Evolutionary conservation across 2,329 filamentous ascomycete species (phyloP).

Genomic region (Epicoccum nigrum): DNA sequence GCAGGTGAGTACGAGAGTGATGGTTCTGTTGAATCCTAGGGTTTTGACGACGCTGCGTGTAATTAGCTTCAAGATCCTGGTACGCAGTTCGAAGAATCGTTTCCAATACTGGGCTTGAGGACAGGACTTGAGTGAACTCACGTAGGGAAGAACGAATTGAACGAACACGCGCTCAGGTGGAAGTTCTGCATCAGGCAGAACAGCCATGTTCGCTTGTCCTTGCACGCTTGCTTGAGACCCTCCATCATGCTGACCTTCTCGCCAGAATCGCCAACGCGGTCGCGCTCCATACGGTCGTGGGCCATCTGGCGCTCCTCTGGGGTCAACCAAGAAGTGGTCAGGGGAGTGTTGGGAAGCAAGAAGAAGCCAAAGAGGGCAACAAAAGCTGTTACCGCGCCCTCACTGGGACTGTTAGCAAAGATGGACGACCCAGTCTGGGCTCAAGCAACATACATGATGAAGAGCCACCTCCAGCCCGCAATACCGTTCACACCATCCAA

Average conservation of each 20-base stretch:
- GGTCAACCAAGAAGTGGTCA: constrained; percentile 54
- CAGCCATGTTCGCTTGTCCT: constrained; percentile 38
- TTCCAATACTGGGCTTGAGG: no score
- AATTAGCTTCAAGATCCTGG: not conserved
- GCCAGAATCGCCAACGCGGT: constrained; percentile 55
- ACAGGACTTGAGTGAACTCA: no score
- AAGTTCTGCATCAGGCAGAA: constrained; percentile 43
- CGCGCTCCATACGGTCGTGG: constrained; percentile 49
- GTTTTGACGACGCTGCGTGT: constrained; percentile 42
- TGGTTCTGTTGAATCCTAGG: constrained; percentile 45
- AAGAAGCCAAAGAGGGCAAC: constrained; percentile 40
- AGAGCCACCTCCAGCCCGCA: constrained; percentile 49
- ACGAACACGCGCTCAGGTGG: constrained; percentile 36
- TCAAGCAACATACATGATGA: constrained; percentile 46
- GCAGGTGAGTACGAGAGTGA: constrained; percentile 48
- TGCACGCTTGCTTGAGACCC: constrained; percentile 36
- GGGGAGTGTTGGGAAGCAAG: constrained; percentile 37
- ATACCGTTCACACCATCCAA: constrained; percentile 36
- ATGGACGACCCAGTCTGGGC: no score
- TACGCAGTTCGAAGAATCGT: no score
- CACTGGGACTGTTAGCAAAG: constrained; percentile 21
- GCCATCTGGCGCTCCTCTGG: constrained; percentile 53
- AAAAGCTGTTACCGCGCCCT: constrained; percentile 33
- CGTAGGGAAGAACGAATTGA: constrained; percentile 44
- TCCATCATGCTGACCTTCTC: constrained; percentile 35